phyloP scores from a whole-genome alignment of 305 asterid species.

The Rubia balearica region DNA sequence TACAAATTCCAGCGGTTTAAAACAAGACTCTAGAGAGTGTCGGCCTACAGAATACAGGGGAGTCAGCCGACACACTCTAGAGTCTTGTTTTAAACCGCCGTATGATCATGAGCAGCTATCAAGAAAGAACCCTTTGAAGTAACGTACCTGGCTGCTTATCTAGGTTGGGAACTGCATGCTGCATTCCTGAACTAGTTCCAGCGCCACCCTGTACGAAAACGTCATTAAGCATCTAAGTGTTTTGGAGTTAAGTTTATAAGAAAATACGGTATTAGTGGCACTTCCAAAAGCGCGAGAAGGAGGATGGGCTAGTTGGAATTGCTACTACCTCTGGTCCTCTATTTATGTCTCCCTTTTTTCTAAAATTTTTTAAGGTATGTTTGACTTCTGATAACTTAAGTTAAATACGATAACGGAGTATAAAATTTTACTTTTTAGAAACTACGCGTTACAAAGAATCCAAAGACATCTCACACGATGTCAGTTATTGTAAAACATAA shows the following conservation, averaged over 20 bases:
- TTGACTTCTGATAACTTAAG: too few relatives aligned
- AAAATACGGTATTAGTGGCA: slow-evolving; percentile 17
- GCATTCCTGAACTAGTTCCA: slow-evolving; percentile 66
- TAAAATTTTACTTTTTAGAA: too few relatives aligned
- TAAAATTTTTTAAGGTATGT: too few relatives aligned
- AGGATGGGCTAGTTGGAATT: slow-evolving; percentile 75
- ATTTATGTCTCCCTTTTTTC: too few relatives aligned
- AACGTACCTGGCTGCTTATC: slow-evolving; percentile 53
- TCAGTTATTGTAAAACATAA: too few relatives aligned
- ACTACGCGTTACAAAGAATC: too few relatives aligned
- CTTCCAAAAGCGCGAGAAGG: slow-evolving; percentile 67
- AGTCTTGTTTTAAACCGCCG: neutral
- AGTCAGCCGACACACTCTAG: too few relatives aligned
- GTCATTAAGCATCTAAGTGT: slow-evolving; percentile 8
- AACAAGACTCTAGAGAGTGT: too few relatives aligned
- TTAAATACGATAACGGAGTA: too few relatives aligned
- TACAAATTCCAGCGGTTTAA: too few relatives aligned
- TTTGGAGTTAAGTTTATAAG: slow-evolving; percentile 1
- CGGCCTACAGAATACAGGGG: too few relatives aligned
- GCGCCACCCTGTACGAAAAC: slow-evolving; percentile 52
- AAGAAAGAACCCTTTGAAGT: neutral
- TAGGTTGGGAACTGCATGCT: slow-evolving; percentile 34
- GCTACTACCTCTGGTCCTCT: slow-evolving; percentile 20
- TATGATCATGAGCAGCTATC: neutral
- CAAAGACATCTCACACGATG: too few relatives aligned